Conservation (phyloP, 1,139 yeast genomes). For the Candida glucosophila region DNA sequence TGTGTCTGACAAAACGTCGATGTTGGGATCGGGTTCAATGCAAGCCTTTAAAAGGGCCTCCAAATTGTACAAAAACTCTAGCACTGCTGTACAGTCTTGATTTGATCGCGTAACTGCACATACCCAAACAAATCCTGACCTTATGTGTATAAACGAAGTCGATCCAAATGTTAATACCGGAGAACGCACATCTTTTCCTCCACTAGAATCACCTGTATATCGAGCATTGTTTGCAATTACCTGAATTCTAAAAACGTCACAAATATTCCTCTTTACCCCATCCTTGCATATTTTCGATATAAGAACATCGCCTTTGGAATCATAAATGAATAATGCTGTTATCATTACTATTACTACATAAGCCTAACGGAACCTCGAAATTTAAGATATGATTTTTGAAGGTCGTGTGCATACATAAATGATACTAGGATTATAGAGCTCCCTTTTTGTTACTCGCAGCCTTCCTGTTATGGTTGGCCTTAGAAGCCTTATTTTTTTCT, state of each 20-base stretch:
- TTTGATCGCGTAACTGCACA: constrained; percentile 86
- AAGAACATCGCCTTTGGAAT: constrained; percentile 77
- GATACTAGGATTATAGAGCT: no score
- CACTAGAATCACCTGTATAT: constrained; percentile 6
- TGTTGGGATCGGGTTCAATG: constrained; percentile 7
- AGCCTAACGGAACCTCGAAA: no score
- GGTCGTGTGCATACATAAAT: no score
- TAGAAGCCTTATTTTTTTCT: constrained; percentile 47
- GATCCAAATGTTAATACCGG: constrained; percentile 90
- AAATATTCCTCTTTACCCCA: constrained; percentile 54
- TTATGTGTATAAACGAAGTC: constrained; percentile 79
- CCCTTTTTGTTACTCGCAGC: no score
- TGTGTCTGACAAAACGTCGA: constrained; percentile 18
- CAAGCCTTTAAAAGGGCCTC: constrained; percentile 31
- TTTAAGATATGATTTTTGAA: no score
- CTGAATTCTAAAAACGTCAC: constrained; percentile 89
- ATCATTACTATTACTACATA: no score
- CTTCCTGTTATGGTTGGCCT: constrained; percentile 60
- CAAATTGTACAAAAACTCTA: constrained; percentile 69
- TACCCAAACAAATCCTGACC: constrained; percentile 62
- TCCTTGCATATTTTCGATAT: constrained; percentile 68
- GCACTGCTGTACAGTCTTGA: constrained; percentile 71
- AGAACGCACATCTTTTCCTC: constrained; percentile 40
- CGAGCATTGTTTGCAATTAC: constrained; percentile 49
- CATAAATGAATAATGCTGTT: constrained; percentile 69